Evolutionary conservation across 352 stramenopile species (phyloP), one percentile per base, ranked within the genome.

Genomic region (Globisporangium sylvaticum): DNA sequence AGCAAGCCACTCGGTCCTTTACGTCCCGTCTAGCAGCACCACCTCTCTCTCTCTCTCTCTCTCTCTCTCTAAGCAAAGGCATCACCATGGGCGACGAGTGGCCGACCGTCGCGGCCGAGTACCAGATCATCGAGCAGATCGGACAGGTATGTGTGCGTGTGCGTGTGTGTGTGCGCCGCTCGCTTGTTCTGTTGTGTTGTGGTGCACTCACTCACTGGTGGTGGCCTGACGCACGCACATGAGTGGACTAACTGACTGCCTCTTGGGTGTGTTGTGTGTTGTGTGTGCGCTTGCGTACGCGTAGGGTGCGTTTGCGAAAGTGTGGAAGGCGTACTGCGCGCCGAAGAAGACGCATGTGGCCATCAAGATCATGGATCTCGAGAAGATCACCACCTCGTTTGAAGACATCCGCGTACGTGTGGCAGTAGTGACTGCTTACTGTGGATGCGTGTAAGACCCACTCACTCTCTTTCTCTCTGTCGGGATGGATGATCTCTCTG

Each of bases 351-450:
- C 79, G 58, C 80, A 95, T 67, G 89, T 98, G 67, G 97, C 97
- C 44, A 98, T 99, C 68, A 99, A 99, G 79, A 97, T 99, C 67
- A 98, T 99, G 84, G 97, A 99, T 79, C 83, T 99, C 34, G 97
- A 99, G 78, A 98, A 99, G 78, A 98, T 99, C 67, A 98, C 97
- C 56, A 98, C 95, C 24, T 98, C 86, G 78, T 96, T 96, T 75
- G 88, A 95, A 74, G 89, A 96, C 68, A 96, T 96, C 54, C 87
- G 89, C 15, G 88, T 92, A 69, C 52, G 79, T 77, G 6, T 7
- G 52, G 14, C 9, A 29, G 14, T n/a, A 18, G 18, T 37, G 52
- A 48, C 39, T 44, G 37, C 9, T 42, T 12, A 42, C 34, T 42
- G 10, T 42, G 10, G 10, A 15, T 20, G 14, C 20, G 37, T 44